Base-by-base conservation (phyloP, 2,329 filamentous ascomycete species). In the Fusarium sp. region DNA sequence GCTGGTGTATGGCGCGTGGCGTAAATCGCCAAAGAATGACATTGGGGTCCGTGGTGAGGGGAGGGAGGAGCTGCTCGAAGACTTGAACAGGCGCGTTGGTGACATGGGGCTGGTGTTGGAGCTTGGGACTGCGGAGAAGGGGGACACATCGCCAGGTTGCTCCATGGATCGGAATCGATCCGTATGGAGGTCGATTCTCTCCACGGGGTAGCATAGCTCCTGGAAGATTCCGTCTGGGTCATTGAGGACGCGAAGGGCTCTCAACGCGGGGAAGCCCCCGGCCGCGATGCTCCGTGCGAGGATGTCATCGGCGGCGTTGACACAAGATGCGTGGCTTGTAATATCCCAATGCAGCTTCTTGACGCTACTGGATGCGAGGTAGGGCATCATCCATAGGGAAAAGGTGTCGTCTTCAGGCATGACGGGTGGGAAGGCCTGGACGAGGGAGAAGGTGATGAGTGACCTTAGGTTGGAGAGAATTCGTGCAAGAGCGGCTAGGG, bases 201-300 rank as follows among this genome's bases (percentile, higher is more conserved):
- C 85, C 4, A 84, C 80, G 0, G 91, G 91, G 44, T 84, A 85
- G 77, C 91, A 94, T 1, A 93, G 83, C 1, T 82, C 79, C 78
- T 94, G 91, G 67, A 93, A 87, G 7, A 86, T 71, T 25, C 91
- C 91, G 5, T 91, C 86, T 1, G 90, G 86, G 69, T 94, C 91
- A 62, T 87, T 87, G 1, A 90, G 91, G 0, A 87, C 83, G 58
- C 91, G 87, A 16, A 93, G 79, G 1, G 76, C 80, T 9, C 80
- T 81, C 9, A 94, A 83, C 0, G 80, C 76, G 0, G 91, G 91
- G 73, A 94, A 92, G 0, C 87, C 88, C 4, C 81, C 80, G 1
- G 85, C 83, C 5, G 79, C 78, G 68, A 93, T 91, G 72, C 88
- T 88, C 62, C 83, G 82, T 1, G 90, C 87, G 7, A 93, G 82